Percentiles rank a stretch among this genome's conserved stretches.
These are phyloP conservation scores for Heterobasidion irregulare DNA, from an alignment of 1,284 basidiomycete species.

Conservation along the genomic window DNA sequence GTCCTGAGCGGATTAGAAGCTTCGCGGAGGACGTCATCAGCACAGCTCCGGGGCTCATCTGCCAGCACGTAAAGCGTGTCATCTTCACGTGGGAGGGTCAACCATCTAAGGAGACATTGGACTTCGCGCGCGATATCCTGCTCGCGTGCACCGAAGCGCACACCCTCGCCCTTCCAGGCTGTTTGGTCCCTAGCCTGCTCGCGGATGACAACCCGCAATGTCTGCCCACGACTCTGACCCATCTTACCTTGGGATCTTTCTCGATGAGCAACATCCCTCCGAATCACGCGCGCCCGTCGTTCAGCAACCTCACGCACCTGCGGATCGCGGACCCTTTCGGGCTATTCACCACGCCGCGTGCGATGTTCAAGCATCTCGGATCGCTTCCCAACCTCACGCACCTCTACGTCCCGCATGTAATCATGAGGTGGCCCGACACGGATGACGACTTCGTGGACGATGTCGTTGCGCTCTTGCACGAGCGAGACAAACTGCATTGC, in stretches of 20 bases:
- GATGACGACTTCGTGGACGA: conserved; percentile 29
- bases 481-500: conserved; percentile 18
- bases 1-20: conserved; percentile 17
- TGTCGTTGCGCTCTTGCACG: conserved; percentile 21
- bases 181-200: conserved; percentile 7
- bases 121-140: not conserved
- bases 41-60: conserved; percentile 21
- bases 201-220: conserved; percentile 4
- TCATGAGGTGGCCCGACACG: conserved; percentile 32
- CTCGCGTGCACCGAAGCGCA: conserved; percentile 2
- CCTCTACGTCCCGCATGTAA: conserved; percentile 30
- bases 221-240: not conserved
- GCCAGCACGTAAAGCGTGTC: conserved; percentile 25
- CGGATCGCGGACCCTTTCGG: conserved; percentile 30
- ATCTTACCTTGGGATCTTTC: not conserved
- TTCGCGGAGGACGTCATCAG: conserved; percentile 24
- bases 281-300: not conserved
- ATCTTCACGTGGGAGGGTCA: conserved; percentile 18
- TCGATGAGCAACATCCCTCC: not conserved
- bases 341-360: conserved; percentile 26
- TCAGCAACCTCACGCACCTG: conserved; percentile 23
- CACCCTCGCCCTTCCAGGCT: conserved; percentile 6
- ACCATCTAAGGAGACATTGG: conserved; percentile 1
- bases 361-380: conserved; percentile 25
- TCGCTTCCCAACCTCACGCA: conserved; percentile 27